Evolutionary conservation across 768 basidiomycete genomes (phyloP).

Genomic region (Collybia nuda): DNA sequence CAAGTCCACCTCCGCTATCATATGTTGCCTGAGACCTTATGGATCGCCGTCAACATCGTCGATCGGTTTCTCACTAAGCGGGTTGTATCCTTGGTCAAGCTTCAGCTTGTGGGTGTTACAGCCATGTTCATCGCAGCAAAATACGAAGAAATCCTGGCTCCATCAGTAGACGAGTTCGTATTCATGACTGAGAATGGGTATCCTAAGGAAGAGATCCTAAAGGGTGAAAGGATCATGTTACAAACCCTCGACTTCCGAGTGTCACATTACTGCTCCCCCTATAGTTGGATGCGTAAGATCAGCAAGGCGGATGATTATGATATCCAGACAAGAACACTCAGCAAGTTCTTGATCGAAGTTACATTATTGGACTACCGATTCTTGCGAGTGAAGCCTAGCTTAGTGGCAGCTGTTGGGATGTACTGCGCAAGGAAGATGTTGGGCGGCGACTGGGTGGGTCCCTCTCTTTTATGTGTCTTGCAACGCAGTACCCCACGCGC

Average conservation of each 20-base stretch:
- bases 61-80: conserved; percentile 90
- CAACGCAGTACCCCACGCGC: conserved; percentile 10
- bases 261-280: conserved; percentile 98
- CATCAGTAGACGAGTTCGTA: conserved; percentile 96
- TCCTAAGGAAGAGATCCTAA: conserved; percentile 92
- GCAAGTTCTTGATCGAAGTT: conserved; percentile 97
- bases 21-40: conserved; percentile 98
- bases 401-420: conserved; percentile 96
- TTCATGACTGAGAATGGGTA: conserved; percentile 97
- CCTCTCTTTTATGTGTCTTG: conserved; percentile 13
- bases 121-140: conserved; percentile 99
- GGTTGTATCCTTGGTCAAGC: conserved; percentile 84
- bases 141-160: conserved; percentile 98
- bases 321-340: conserved; percentile 93
- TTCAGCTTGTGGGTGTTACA: conserved; percentile 96
- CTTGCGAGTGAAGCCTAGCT: conserved; percentile 88
- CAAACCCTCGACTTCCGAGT: conserved; percentile 94
- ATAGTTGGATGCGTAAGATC: conserved; percentile 98
- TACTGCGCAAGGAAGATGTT: conserved; percentile 94
- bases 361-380: conserved; percentile 92
- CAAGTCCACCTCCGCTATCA: conserved; percentile 98
- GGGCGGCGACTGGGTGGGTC: conserved; percentile 92
- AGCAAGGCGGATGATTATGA: conserved; percentile 99
- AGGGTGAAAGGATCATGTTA: conserved; percentile 95
- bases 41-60: conserved; percentile 98